Evolutionary conservation across 2,329 filamentous ascomycete species (phyloP).

Genomic region (Graphilbum sp.): DNA sequence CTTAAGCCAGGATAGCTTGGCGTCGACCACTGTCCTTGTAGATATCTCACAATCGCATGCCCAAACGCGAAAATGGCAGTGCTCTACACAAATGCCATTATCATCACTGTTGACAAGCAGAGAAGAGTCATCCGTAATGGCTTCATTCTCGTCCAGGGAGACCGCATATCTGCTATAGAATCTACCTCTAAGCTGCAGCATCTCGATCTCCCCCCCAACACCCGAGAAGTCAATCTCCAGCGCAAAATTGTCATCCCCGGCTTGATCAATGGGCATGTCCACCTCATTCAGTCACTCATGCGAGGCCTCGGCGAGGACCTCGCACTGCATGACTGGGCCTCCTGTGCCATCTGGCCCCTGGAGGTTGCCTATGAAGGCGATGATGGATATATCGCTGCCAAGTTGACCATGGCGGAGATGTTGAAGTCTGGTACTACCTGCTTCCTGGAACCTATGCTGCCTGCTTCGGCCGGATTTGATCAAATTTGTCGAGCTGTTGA

Average conservation of each 20-base stretch:
- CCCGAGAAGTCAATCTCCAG: background rate
- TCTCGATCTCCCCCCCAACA: background rate
- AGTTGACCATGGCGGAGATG: background rate
- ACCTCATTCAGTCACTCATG: conserved; percentile 2
- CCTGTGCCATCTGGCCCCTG: conserved; percentile 1
- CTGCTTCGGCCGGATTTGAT: background rate
- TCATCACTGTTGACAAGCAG: background rate
- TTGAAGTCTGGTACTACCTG: conserved; percentile 2
- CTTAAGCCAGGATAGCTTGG: background rate
- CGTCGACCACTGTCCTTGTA: too few species aligned
- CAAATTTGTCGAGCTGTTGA: background rate
- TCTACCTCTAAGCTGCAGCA: background rate
- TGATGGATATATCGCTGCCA: background rate
- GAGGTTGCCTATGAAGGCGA: background rate
- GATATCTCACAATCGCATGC: too few species aligned
- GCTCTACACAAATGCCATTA: background rate
- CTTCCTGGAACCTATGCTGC: conserved; percentile 3
- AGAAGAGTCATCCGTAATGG: background rate
- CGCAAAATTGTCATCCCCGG: conserved; percentile 1
- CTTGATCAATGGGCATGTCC: conserved; percentile 2
- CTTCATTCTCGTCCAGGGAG: background rate
- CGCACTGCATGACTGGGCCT: conserved; percentile 1
- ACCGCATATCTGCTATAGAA: background rate
- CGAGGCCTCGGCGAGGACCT: conserved; percentile 1
- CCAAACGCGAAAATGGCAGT: background rate